Percentiles rank a stretch among this genome's conserved stretches.
These are phyloP conservation scores for Stygiomarasmius scandens DNA, from an alignment of 1,284 basidiomycete species.

Conservation along the genomic window DNA sequence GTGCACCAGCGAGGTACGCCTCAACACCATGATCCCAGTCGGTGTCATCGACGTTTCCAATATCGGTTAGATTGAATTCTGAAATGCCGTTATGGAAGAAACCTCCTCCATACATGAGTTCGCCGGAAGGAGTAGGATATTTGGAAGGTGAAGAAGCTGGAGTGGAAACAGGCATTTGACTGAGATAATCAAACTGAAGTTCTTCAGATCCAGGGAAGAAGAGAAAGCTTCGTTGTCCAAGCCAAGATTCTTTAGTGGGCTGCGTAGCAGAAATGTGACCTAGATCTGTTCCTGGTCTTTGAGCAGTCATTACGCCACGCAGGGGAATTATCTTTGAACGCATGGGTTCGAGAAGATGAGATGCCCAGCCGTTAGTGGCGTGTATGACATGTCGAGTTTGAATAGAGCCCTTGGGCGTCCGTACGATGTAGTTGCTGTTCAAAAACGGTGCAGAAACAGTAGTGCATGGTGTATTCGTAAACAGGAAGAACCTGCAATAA, in stretches of 20 bases:
- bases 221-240: slow-evolving; percentile 54
- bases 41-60: slow-evolving; percentile 49
- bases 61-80: slow-evolving; percentile 34
- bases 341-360: slow-evolving; percentile 70
- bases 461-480: slow-evolving; percentile 53
- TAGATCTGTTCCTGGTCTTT: slow-evolving; percentile 50
- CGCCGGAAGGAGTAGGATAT: slow-evolving; percentile 35
- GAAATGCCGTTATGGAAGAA: slow-evolving; percentile 30
- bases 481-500: slow-evolving; percentile 47
- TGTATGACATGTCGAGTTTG: slow-evolving; percentile 67
- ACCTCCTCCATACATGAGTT: slow-evolving; percentile 69
- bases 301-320: slow-evolving; percentile 69
- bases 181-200: slow-evolving; percentile 67
- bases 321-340: slow-evolving; percentile 58
- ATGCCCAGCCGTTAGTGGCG: slow-evolving; percentile 78
- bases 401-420: slow-evolving; percentile 59
- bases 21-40: slow-evolving; percentile 42
- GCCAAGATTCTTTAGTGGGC: slow-evolving; percentile 18
- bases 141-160: not conserved
- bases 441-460: slow-evolving; percentile 33
- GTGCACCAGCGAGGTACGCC: slow-evolving; percentile 47
- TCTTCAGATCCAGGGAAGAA: slow-evolving; percentile 49
- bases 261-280: slow-evolving; percentile 30
- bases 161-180: slow-evolving; percentile 57
- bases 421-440: slow-evolving; percentile 29